Percentiles rank a stretch among this genome's conserved stretches.
Conservation (phyloP, 345 rosid genomes). For the Excoecaria cochinchinensis region DNA sequence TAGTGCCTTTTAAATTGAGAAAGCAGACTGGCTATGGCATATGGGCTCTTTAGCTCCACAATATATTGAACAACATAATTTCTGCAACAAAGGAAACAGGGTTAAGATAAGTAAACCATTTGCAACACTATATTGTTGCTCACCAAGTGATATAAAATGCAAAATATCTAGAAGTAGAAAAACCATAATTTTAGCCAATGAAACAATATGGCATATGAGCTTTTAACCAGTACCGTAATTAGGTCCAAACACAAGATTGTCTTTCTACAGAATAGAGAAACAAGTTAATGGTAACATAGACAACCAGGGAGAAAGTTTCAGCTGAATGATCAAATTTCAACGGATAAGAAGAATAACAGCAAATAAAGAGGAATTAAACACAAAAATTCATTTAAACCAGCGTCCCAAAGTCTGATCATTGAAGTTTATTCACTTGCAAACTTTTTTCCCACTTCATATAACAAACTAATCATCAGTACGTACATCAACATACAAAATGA, state of each 20-base stretch:
- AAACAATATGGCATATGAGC: too few species aligned
- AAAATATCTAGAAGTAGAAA: neutral
- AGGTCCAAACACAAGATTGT: neutral
- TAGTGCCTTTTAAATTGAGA: slow-evolving; percentile 55
- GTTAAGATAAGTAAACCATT: neutral
- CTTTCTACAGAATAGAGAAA: neutral
- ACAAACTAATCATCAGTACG: neutral
- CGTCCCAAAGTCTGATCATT: neutral
- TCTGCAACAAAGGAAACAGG: slow-evolving; percentile 36
- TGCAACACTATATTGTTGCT: neutral
- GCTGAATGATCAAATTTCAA: neutral
- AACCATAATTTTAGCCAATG: too few species aligned
- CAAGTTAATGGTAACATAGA: neutral
- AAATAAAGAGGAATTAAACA: neutral
- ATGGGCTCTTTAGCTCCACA: slow-evolving; percentile 48
- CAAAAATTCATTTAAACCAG: neutral
- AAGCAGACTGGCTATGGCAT: slow-evolving; percentile 33
- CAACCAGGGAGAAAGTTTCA: neutral
- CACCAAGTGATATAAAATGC: neutral
- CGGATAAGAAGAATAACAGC: neutral
- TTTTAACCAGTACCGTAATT: neutral
- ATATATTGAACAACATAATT: slow-evolving; percentile 76
- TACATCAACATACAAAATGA: too few species aligned
- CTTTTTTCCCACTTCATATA: neutral
- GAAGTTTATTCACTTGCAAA: neutral